phyloP scores from a whole-genome alignment of 805 yeast genomes.

The Saccharomyces mikatae region DNA sequence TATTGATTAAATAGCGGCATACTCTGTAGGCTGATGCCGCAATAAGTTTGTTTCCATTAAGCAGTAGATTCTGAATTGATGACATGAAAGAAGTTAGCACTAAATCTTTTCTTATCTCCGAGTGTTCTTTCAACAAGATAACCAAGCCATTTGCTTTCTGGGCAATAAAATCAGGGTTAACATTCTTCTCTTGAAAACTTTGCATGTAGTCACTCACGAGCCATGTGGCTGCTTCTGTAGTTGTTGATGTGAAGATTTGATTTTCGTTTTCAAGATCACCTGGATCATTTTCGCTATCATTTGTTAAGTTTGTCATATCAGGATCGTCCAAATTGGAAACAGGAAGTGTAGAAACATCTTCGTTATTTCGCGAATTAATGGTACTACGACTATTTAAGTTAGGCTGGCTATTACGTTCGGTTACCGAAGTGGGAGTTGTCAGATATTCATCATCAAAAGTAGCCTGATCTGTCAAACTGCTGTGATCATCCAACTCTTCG shows the following conservation, averaged over 20 bases:
- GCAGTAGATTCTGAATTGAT: constrained; percentile 52
- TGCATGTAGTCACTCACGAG: constrained; percentile 30
- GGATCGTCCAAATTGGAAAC: not conserved
- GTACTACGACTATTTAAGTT: not conserved
- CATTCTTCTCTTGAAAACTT: constrained; percentile 24
- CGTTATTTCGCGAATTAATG: not conserved
- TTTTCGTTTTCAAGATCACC: not conserved
- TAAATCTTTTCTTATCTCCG: constrained; percentile 57
- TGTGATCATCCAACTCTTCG: not conserved
- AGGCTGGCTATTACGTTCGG: not conserved
- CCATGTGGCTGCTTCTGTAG: constrained; percentile 30
- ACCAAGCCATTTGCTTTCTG: constrained; percentile 61
- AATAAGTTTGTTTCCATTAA: constrained; percentile 50
- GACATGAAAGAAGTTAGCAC: constrained; percentile 49
- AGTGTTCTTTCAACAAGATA: constrained; percentile 44
- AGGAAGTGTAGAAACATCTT: not conserved
- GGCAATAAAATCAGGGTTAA: constrained; percentile 28
- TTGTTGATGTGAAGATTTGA: constrained; percentile 2
- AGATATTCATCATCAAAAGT: not conserved
- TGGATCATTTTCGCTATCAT: not conserved
- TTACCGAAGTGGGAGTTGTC: not conserved
- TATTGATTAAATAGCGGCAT: constrained; percentile 54
- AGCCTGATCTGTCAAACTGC: not conserved
- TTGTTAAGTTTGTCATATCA: not conserved
- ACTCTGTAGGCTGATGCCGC: constrained; percentile 71